Evolutionary conservation across 1,139 yeast species (phyloP).

Genomic region (Scheffersomyces titani): DNA sequence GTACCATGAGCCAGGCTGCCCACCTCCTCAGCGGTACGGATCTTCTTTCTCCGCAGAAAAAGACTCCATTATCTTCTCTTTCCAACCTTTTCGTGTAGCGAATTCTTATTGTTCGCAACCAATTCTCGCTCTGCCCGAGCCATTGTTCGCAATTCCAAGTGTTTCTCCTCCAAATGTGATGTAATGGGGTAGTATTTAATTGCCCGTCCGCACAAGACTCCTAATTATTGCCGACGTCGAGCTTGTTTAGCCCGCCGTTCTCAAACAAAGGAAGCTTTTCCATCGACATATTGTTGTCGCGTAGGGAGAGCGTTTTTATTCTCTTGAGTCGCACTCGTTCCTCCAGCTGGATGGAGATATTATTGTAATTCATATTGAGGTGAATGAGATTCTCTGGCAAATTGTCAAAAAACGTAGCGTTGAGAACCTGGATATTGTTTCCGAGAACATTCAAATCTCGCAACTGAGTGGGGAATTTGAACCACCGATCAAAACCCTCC

Average conservation of each 20-base stretch:
- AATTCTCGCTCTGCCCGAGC: background rate
- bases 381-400: background rate
- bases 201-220: background rate
- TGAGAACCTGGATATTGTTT: background rate
- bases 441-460: background rate
- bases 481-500: background rate
- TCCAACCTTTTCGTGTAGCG: background rate
- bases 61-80: background rate
- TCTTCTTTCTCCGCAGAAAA: background rate
- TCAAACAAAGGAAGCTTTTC: background rate
- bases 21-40: background rate
- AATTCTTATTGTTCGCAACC: background rate
- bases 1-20: background rate
- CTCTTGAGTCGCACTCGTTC: background rate
- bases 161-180: background rate
- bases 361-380: background rate
- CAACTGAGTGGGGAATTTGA: background rate
- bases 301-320: background rate
- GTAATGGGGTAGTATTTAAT: background rate
- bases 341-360: background rate
- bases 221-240: background rate
- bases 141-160: background rate
- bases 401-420: background rate
- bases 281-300: background rate
- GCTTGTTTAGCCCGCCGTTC: background rate